Base-by-base conservation (phyloP, 345 rosid genomes). In the Kandelia obovata region DNA sequence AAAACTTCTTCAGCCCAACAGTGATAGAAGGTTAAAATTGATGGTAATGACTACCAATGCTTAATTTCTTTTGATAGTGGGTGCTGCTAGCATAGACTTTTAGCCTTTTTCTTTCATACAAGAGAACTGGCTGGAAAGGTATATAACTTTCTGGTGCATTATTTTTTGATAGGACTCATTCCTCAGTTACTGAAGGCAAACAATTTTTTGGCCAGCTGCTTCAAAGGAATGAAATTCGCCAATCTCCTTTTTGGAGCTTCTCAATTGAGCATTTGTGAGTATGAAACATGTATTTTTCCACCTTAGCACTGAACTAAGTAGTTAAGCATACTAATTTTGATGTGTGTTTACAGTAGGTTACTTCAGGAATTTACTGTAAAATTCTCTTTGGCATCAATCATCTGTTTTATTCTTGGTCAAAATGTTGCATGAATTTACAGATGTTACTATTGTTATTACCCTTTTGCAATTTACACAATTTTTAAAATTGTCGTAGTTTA, bases 261-360 rank as follows among this genome's bases (percentile, higher is more conserved):
- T 58, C 49, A 30, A 10, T 62, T 66, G 43, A 73, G 49, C 58
- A 73, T 55, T 10, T 62, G 80, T 73, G 59, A 75, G 83, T 72
- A 25, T 21, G 16, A 49, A 43, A 19, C 55, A 16, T 39, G n/a
- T 53, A 23, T n/a, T 31, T 32, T 11, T 66, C 21, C 25, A 3
- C 28, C 23, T 7, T 64, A 4, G 31, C 6, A 13, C 58, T 52
- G 15, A 51, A 11, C n/a, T 51, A 31, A 49, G 28, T 15, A 56
- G 59, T 56, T 30, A 25, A 21, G 13, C 10, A 11, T 8, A 25
- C 30, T 10, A 21, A 43, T 7, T 56, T 56, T 56, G 28, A 56
- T 56, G 30, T 56, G 59, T 21, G 6, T 56, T 56, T 25, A 0
- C 28, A 25, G 30, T 23, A 2, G 59, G 30, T 27, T 15, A 56